These are phyloP conservation scores for Stropharia rugosoannulata DNA, from an alignment of 768 basidiomycete species.

Conservation along the genomic window DNA sequence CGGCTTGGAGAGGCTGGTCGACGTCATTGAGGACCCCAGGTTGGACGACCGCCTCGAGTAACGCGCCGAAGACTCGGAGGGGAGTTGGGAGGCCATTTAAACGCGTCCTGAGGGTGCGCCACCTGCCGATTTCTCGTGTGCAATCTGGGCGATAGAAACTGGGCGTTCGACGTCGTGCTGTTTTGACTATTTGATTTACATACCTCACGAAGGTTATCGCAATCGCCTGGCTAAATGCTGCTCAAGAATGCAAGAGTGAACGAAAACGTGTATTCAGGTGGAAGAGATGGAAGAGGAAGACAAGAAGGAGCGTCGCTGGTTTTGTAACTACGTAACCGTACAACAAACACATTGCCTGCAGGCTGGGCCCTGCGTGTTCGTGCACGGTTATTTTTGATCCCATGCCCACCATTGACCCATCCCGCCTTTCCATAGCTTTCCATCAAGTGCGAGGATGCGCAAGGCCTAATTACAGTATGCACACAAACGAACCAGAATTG, in stretches of 20 bases:
- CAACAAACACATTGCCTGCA: background rate
- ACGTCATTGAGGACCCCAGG: slow-evolving; percentile 27
- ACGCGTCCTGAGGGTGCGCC: slow-evolving; percentile 1
- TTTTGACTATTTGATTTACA: background rate
- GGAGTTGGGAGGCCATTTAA: slow-evolving; percentile 2
- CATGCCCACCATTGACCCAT: too few relatives aligned
- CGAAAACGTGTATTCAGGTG: background rate
- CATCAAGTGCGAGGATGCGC: too few relatives aligned
- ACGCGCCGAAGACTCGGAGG: slow-evolving; percentile 38
- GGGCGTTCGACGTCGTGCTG: background rate
- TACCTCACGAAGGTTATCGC: background rate
- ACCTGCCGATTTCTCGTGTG: background rate
- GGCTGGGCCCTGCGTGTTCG: too few relatives aligned
- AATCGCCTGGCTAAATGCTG: background rate
- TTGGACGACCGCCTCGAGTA: slow-evolving; percentile 46
- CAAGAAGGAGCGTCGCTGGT: background rate
- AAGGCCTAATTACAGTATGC: too few relatives aligned
- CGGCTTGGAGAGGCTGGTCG: slow-evolving; percentile 44
- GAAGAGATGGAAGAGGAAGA: background rate
- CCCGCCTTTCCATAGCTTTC: too few relatives aligned
- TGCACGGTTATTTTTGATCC: too few relatives aligned
- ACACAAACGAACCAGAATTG: too few relatives aligned
- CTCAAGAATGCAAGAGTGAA: background rate
- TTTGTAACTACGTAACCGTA: background rate
- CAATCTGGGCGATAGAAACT: background rate